These are phyloP conservation scores for Aristolochia contorta DNA, from an alignment of 164 flowering plant species.

Conservation along the genomic window DNA sequence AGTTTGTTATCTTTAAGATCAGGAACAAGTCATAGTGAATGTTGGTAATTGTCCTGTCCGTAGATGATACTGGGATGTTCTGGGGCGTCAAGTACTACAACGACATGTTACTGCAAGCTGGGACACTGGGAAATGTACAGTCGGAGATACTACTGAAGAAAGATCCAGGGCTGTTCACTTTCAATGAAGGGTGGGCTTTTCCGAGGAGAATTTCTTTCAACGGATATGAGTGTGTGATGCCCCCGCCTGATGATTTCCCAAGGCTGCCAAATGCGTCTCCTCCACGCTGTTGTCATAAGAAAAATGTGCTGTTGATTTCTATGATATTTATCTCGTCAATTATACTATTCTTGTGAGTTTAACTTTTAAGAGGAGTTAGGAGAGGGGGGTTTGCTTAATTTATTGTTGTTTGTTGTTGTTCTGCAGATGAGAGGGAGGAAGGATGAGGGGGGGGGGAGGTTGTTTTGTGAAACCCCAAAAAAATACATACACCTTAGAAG, in stretches of 20 bases:
- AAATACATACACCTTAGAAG: too few species aligned
- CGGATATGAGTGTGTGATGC: constrained; percentile 65
- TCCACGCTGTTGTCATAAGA: too few species aligned
- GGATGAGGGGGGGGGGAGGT: too few species aligned
- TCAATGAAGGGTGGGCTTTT: constrained; percentile 65
- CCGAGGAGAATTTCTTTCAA: constrained; percentile 66
- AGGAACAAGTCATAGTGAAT: too few species aligned
- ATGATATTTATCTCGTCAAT: too few species aligned
- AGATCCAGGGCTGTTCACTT: constrained; percentile 49
- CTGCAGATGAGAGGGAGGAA: too few species aligned
- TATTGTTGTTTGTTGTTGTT: too few species aligned
- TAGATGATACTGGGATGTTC: constrained; percentile 84
- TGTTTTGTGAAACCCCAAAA: too few species aligned
- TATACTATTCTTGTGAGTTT: too few species aligned
- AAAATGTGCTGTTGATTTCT: too few species aligned
- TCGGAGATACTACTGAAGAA: constrained; percentile 56
- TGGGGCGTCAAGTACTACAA: constrained; percentile 67
- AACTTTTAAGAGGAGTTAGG: too few species aligned
- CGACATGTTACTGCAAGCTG: constrained; percentile 55
- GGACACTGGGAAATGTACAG: constrained; percentile 63
- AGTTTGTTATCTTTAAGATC: background rate
- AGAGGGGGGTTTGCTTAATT: too few species aligned
- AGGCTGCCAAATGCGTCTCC: constrained; percentile 36
- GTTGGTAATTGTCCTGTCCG: background rate
- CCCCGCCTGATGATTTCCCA: constrained; percentile 59